Conservation (phyloP, 805 yeast genomes). For the Ogataea minuta region DNA sequence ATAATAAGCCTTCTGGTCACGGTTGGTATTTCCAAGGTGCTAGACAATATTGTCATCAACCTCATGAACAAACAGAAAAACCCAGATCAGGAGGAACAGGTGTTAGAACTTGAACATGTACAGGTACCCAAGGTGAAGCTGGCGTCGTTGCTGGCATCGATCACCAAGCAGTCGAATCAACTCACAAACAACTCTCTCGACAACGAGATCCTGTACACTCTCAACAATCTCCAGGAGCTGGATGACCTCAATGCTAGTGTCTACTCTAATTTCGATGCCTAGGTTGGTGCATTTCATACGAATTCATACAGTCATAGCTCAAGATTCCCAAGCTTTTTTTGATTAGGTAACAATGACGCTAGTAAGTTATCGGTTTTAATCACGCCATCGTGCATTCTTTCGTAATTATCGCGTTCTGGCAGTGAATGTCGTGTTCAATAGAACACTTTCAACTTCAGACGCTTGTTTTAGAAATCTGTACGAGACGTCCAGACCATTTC, state of each 20-base stretch:
- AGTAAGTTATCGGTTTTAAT: slow-evolving; percentile 15
- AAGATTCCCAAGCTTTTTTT: background rate
- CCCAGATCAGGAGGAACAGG: slow-evolving; percentile 13
- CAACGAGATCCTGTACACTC: slow-evolving; percentile 32
- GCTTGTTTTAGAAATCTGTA: background rate
- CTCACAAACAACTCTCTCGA: slow-evolving; percentile 32
- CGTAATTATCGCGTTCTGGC: background rate
- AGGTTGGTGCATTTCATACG: background rate
- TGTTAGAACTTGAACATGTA: slow-evolving; percentile 3
- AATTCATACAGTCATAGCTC: too few species aligned
- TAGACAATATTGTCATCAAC: slow-evolving; percentile 40
- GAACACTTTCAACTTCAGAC: background rate
- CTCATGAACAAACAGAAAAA: slow-evolving; percentile 15
- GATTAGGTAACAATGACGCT: slow-evolving; percentile 5
- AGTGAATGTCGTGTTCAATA: background rate
- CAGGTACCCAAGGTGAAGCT: slow-evolving; percentile 41
- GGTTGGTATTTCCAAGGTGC: slow-evolving; percentile 44
- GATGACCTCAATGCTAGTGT: slow-evolving; percentile 90
- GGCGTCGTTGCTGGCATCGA: slow-evolving; percentile 68
- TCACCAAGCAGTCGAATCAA: slow-evolving; percentile 58
- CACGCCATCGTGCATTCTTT: slow-evolving; percentile 4
- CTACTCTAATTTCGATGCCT: slow-evolving; percentile 65
- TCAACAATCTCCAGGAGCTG: slow-evolving; percentile 58
- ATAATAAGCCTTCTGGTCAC: slow-evolving; percentile 40
- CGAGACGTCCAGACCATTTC: background rate